Evolutionary conservation across 371 early-diverging fungal species (phyloP), one percentile per base, ranked within the genome.

Genomic region (Mortierella sp.): DNA sequence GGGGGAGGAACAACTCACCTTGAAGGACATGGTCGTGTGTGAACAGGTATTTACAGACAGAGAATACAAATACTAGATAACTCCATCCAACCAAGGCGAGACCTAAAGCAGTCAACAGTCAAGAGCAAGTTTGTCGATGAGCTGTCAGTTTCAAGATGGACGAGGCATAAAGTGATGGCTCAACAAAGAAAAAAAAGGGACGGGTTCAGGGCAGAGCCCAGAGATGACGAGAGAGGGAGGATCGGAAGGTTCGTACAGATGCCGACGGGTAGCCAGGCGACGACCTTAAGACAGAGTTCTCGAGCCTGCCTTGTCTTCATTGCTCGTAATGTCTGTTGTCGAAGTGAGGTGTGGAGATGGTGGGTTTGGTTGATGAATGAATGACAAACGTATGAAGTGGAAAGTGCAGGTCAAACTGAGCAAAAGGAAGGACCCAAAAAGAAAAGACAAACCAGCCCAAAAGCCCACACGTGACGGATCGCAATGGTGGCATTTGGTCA

Each of bases 241-340:
- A 47, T 14, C 14, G 47, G 9, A 24, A 22, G 22, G 50, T 24
- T 22, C 74, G 8, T 80, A 80, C 81, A 80, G 64, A 80, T 55
- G 71, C 64, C 70, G 29, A 80, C 73, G 13, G 81, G 81, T 48
- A 65, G n/a, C 81, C 81, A 80, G 43, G 73, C 40, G 68, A 77
- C 24, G 13, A 63, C 64, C 66, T 61, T 52, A 16, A 73, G 48
- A 55, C 73, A 77, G 41, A 47, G 37, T 55, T 80, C 81, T 31
- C 81, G 73, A 66, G 67, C 45, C 53, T 53, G 67, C 77, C 74
- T 65, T 47, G 69, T 64, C 64, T 70, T 73, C 81, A 80, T 80
- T 53, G 45, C 71, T 40, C 31, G 50, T 48, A n/a, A 7, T 22
- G 39, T 43, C 19, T 55, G 4, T 37, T 5, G 26, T 6, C 2